phyloP scores from a whole-genome alignment of 208 protist genomes.

The Acanthamoeba healyi region DNA sequence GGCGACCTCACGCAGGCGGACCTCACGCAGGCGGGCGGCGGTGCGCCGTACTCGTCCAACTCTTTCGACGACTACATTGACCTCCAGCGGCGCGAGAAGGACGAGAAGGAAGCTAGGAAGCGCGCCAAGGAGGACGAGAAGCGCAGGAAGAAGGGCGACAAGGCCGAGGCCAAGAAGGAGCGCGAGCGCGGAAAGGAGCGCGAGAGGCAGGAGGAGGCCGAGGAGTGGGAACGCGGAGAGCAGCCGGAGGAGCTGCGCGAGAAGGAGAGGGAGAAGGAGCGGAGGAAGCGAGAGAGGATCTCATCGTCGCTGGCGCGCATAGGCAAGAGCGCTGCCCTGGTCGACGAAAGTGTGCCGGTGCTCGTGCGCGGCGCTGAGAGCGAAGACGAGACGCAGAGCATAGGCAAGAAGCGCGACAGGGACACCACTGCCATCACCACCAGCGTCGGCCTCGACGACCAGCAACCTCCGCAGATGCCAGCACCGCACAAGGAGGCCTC shows the following conservation, averaged over 20 bases:
- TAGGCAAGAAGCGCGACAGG: not conserved
- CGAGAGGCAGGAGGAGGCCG: not conserved
- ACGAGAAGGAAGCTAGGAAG: not conserved
- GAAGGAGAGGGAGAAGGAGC: not conserved
- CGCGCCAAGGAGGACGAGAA: conserved; percentile 47
- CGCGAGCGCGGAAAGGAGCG: not conserved
- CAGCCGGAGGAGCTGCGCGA: not conserved
- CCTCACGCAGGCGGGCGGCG: not conserved
- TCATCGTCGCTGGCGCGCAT: not conserved
- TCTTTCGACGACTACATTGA: conserved; percentile 57
- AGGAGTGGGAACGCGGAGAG: not conserved
- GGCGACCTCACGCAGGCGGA: not conserved
- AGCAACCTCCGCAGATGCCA: not conserved
- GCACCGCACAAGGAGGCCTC: not conserved
- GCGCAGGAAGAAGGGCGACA: conserved; percentile 13
- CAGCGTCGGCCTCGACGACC: not conserved
- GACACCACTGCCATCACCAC: not conserved
- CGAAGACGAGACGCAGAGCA: not conserved
- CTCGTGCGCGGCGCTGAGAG: not conserved
- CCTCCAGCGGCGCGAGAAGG: conserved; percentile 14
- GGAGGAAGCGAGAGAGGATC: not conserved
- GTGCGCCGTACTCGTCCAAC: not conserved
- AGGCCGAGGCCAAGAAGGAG: conserved; percentile 46
- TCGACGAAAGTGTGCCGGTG: not conserved
- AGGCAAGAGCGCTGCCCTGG: not conserved